phyloP scores from a whole-genome alignment of 148 eudicot genomes.

The Silene latifolia region DNA sequence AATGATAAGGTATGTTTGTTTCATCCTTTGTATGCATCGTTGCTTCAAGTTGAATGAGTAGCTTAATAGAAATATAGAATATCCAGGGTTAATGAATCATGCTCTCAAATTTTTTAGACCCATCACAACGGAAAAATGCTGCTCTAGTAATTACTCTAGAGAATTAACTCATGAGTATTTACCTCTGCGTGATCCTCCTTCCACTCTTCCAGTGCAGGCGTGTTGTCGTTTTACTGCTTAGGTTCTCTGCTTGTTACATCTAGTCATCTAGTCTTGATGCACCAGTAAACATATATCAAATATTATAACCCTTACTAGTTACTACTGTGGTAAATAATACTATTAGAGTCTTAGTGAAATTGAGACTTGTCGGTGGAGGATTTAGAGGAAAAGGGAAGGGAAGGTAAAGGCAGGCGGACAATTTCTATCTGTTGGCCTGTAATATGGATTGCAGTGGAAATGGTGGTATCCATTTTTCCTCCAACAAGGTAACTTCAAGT shows the following conservation, averaged over 20 bases:
- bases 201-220: neutral
- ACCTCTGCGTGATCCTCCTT: neutral
- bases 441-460: too few relatives aligned
- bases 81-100: neutral
- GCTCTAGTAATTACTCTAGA: neutral
- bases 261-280: neutral
- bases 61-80: neutral
- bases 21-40: slow-evolving; percentile 4
- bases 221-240: neutral
- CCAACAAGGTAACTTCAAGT: too few relatives aligned
- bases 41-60: neutral
- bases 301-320: too few relatives aligned
- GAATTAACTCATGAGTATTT: neutral
- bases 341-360: too few relatives aligned
- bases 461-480: too few relatives aligned
- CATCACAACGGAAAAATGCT: neutral
- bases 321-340: too few relatives aligned
- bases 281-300: neutral
- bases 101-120: too few relatives aligned
- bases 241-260: neutral
- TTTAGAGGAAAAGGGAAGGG: too few relatives aligned
- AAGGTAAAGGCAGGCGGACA: too few relatives aligned
- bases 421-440: too few relatives aligned
- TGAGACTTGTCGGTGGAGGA: too few relatives aligned
- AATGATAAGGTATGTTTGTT: slow-evolving; percentile 22